Base-by-base conservation (phyloP, 2,329 filamentous ascomycete species). In the Arthrobotrys sinensis region DNA sequence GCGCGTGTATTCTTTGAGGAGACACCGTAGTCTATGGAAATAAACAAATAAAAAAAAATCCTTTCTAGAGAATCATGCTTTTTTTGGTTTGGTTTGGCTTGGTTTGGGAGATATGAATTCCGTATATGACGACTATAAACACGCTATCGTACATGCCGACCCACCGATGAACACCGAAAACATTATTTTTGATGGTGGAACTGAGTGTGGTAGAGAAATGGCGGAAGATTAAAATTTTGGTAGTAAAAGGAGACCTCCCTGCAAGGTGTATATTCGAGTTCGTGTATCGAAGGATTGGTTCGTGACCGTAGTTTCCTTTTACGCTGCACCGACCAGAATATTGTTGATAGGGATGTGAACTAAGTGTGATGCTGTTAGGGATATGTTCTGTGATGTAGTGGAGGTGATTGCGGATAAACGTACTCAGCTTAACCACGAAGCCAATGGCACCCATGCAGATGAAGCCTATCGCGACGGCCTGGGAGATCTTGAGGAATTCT, bases 321-420 rank as follows among this genome's bases (percentile, higher is more conserved):
- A 79, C 36, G 75, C 75, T 16, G 75, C 75, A 19, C 75, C 75
- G 67, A 88, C 86, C 76, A 88, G 84, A 80, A 88, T 87, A 83
- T 87, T 88, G 83, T 87, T 88, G 79, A 88, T 85, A 53, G 86
- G 86, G 76, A 88, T 88, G 82, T 88, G 86, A 67, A 87, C 84
- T 85, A 70, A 11, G 34, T 21, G 45, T 36, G 19, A 32, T 32
- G 48, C n/a, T n/a, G 53, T 62, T 52, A 66, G 52, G n/a, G 24
- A 52, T 7, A 8, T 6, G 10, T 16, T 12, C 40, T 34, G 11
- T 11, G 11, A 34, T 24, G 53, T 16, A 8, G n/a, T 38, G 55
- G 28, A 40, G 46, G 28, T 50, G n/a, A 43, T 36, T 48, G 57
- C 34, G 16, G 52, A 16, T n/a, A n/a, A 34, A 81, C 83, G 67